Conservation (phyloP, 1,284 basidiomycete genomes). For the Leccinum cinnamomeum region DNA sequence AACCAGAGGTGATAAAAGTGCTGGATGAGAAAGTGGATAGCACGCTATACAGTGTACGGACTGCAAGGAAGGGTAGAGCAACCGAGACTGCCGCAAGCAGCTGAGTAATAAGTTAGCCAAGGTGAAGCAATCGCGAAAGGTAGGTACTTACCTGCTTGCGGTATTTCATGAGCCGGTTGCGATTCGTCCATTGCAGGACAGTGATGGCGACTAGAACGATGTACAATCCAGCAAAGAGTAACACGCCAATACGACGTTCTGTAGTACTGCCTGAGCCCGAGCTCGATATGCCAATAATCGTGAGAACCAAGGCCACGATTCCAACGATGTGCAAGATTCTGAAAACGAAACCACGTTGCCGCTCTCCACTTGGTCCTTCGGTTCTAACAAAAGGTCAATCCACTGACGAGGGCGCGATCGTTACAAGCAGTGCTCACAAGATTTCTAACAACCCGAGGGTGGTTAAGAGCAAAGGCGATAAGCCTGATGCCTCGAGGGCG, state of each 20-base stretch:
- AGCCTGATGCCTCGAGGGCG: constrained; percentile 54
- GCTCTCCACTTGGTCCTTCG: constrained; percentile 21
- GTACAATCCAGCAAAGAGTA: constrained; percentile 51
- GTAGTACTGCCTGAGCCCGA: constrained; percentile 23
- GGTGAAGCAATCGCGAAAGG: constrained; percentile 13
- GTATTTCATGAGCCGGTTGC: constrained; percentile 47
- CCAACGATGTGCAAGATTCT: constrained; percentile 43
- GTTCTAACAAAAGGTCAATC: constrained; percentile 21
- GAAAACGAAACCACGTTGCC: constrained; percentile 35
- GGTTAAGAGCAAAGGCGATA: constrained; percentile 53
- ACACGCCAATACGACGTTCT: constrained; percentile 49
- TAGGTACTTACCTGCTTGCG: constrained; percentile 43
- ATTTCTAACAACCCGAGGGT: constrained; percentile 60
- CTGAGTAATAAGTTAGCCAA: constrained; percentile 12
- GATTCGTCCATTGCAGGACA: constrained; percentile 49
- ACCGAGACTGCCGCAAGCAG: constrained; percentile 46
- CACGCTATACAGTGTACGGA: constrained; percentile 46
- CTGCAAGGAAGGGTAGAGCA: constrained; percentile 58
- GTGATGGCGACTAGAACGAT: constrained; percentile 44
- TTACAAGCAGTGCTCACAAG: constrained; percentile 44
- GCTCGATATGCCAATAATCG: constrained; percentile 47
- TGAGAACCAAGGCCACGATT: constrained; percentile 46
- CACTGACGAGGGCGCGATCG: background rate
- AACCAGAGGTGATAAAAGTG: constrained; percentile 39
- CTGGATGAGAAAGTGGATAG: constrained; percentile 54